Percentiles rank a stretch among this genome's conserved stretches.
These are phyloP conservation scores for Colletotrichum chlorophyti DNA, from an alignment of 2,329 filamentous ascomycete species.

Conservation along the genomic window DNA sequence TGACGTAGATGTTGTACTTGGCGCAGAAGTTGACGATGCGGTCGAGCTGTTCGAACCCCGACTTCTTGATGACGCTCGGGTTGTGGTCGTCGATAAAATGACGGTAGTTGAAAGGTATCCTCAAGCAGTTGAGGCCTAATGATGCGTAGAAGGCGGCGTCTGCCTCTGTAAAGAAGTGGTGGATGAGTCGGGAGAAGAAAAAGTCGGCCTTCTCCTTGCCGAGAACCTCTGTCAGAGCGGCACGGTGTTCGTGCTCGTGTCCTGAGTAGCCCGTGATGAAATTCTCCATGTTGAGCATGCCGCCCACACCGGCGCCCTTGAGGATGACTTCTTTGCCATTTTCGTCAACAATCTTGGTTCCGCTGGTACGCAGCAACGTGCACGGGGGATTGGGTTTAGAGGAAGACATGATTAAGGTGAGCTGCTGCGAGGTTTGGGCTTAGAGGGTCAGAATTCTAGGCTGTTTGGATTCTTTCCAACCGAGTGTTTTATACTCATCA, in stretches of 20 bases:
- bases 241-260: conserved; percentile 63
- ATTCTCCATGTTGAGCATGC: conserved; percentile 59
- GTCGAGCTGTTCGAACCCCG: conserved; percentile 57
- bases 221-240: conserved; percentile 57
- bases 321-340: conserved; percentile 54
- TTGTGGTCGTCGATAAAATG: conserved; percentile 61
- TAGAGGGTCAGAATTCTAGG: neutral
- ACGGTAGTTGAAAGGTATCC: conserved; percentile 67
- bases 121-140: conserved; percentile 63
- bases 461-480: neutral
- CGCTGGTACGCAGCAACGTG: conserved; percentile 38
- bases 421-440: neutral
- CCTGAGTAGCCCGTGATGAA: conserved; percentile 70
- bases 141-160: conserved; percentile 65
- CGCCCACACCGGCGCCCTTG: conserved; percentile 39
- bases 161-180: conserved; percentile 65
- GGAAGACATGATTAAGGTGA: neutral
- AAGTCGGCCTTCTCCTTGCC: conserved; percentile 64
- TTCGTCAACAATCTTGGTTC: conserved; percentile 49
- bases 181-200: conserved; percentile 63
- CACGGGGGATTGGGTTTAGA: conserved; percentile 29
- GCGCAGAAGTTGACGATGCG: conserved; percentile 53
- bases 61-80: conserved; percentile 52
- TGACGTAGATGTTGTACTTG: conserved; percentile 49
- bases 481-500: conserved; percentile 12